These are phyloP conservation scores for Fusarium nygamai DNA, from an alignment of 2,329 filamentous ascomycete genomes.

Conservation along the genomic window DNA sequence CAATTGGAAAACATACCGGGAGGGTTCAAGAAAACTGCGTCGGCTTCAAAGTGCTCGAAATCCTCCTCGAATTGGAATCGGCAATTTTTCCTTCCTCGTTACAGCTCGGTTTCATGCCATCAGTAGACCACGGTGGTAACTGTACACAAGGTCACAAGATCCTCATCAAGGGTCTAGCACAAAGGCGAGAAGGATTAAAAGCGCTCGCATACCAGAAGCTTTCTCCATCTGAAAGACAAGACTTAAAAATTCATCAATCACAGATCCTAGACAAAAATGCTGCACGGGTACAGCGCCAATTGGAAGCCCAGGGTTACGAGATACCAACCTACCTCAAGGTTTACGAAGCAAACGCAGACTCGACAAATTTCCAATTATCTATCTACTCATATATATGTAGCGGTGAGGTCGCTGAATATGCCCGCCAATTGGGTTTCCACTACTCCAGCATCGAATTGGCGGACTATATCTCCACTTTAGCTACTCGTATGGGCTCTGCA, in stretches of 20 bases:
- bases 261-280: neutral
- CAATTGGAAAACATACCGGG: no score
- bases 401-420: neutral
- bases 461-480: neutral
- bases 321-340: accelerated
- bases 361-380: accelerated
- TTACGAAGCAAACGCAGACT: accelerated
- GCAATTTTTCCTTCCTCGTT: neutral
- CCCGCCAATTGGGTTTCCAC: accelerated
- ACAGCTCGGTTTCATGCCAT: neutral
- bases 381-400: neutral
- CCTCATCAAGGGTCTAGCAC: accelerated
- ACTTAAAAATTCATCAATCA: accelerated
- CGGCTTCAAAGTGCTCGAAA: neutral
- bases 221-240: accelerated
- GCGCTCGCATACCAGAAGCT: accelerated
- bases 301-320: accelerated
- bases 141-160: neutral
- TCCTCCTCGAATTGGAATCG: neutral
- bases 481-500: neutral
- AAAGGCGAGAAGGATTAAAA: neutral
- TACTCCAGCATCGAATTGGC: accelerated
- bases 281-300: accelerated
- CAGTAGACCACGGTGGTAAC: no score
- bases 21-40: no score